Percentiles rank a stretch among this genome's conserved stretches.
Conservation (phyloP, 2,329 filamentous ascomycete species). For the Penicillium sp. region DNA sequence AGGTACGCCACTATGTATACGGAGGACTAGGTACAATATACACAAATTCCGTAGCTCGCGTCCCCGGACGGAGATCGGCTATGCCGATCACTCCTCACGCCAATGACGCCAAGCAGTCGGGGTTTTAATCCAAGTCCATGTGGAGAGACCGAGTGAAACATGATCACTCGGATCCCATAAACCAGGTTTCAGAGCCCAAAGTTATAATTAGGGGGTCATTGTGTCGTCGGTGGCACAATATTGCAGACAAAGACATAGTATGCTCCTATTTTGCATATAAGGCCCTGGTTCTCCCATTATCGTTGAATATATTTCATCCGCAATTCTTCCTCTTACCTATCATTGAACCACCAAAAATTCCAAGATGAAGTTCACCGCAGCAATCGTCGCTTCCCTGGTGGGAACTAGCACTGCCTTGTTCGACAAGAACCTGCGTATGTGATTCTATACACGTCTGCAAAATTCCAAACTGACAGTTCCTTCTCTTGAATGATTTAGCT, state of each 20-base stretch:
- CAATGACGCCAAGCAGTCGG: slow-evolving; percentile 19
- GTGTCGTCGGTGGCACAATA: background rate
- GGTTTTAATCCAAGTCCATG: slow-evolving; percentile 3
- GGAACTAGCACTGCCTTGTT: slow-evolving; percentile 28
- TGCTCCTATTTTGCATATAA: background rate
- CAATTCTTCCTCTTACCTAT: background rate
- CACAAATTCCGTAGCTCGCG: background rate
- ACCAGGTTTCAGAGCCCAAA: slow-evolving; percentile 2
- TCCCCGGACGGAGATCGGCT: slow-evolving; percentile 1
- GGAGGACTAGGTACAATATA: background rate
- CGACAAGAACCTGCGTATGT: slow-evolving; percentile 30
- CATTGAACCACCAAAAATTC: background rate
- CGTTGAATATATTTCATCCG: background rate
- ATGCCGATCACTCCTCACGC: slow-evolving; percentile 6
- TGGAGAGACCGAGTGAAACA: slow-evolving; percentile 21
- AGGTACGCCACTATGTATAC: background rate
- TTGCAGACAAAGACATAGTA: background rate
- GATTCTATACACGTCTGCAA: background rate
- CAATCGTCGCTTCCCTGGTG: slow-evolving; percentile 22
- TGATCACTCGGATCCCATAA: slow-evolving; percentile 9
- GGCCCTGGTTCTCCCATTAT: background rate
- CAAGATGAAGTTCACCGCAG: slow-evolving; percentile 30
- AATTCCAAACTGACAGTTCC: background rate
- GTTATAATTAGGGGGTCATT: slow-evolving; percentile 5
- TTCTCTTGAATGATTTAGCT: slow-evolving; percentile 13